Evolutionary conservation across 768 basidiomycete genomes (phyloP).

Genomic region (Cystofilobasidium ferigula): DNA sequence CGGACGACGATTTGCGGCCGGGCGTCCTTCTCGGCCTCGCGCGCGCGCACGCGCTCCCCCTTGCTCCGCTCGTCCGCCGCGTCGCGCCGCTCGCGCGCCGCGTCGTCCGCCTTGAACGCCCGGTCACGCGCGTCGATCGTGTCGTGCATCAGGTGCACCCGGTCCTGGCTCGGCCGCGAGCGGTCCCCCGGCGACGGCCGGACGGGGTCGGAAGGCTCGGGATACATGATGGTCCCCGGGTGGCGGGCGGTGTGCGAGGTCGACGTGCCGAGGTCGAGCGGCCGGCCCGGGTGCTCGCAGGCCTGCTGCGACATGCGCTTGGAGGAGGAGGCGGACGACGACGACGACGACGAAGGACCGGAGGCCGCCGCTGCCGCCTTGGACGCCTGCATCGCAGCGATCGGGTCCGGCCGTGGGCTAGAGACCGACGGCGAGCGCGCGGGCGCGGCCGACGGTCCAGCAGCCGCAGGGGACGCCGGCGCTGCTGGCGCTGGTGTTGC

Average conservation of each 20-base stretch:
- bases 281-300: not conserved
- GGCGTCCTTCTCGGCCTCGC: too few relatives aligned
- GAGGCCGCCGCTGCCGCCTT: too few relatives aligned
- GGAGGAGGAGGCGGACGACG: too few relatives aligned
- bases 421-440: too few relatives aligned
- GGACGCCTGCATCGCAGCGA: too few relatives aligned
- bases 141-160: not conserved
- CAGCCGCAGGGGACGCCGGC: too few relatives aligned
- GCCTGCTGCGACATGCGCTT: too few relatives aligned
- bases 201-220: not conserved
- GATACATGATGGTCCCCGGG: slow-evolving; percentile 5
- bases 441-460: too few relatives aligned
- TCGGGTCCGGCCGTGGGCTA: too few relatives aligned
- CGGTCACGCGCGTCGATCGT: not conserved
- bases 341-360: too few relatives aligned
- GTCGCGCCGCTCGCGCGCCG: not conserved
- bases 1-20: not conserved
- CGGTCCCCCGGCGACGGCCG: not conserved
- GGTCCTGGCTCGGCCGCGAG: slow-evolving; percentile 1
- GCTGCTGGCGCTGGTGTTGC: too few relatives aligned
- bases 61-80: not conserved
- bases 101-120: not conserved
- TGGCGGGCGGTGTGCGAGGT: not conserved
- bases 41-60: not conserved
- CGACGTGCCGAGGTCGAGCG: not conserved